phyloP scores from a whole-genome alignment of 768 basidiomycete genomes.

The Tylopilus balloui region DNA sequence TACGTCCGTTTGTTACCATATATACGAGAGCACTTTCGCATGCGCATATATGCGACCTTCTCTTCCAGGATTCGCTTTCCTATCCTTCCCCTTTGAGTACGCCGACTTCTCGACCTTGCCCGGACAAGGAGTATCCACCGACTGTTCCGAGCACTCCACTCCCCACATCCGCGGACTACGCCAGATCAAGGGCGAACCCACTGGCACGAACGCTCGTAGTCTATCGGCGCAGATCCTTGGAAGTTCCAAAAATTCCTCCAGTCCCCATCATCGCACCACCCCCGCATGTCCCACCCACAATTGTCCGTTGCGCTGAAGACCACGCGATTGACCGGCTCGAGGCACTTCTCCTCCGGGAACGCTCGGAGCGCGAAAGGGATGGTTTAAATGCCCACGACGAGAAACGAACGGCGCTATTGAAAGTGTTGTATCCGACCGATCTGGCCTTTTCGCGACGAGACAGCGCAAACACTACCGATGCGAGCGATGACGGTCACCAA shows the following conservation, averaged over 20 bases:
- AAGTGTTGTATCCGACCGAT: neutral
- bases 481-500: slow-evolving; percentile 5
- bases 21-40: neutral
- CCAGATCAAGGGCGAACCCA: slow-evolving; percentile 21
- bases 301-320: slow-evolving; percentile 33
- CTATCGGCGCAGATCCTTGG: neutral
- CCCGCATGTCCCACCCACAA: slow-evolving; percentile 24
- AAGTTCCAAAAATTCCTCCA: slow-evolving; percentile 7
- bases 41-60: slow-evolving; percentile 7
- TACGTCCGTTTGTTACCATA: neutral
- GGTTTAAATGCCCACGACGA: slow-evolving; percentile 18
- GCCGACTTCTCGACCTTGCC: neutral
- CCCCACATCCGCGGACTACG: slow-evolving; percentile 21
- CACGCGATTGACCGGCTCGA: slow-evolving; percentile 42
- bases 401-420: slow-evolving; percentile 6
- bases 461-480: slow-evolving; percentile 10
- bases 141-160: slow-evolving; percentile 27
- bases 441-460: neutral
- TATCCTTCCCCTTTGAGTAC: slow-evolving; percentile 5
- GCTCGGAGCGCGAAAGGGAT: slow-evolving; percentile 33
- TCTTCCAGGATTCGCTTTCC: slow-evolving; percentile 8
- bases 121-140: slow-evolving; percentile 11
- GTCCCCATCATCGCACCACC: slow-evolving; percentile 59
- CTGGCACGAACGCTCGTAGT: slow-evolving; percentile 19
- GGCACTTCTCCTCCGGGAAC: slow-evolving; percentile 41